phyloP scores from a whole-genome alignment of 176 grass and related monocot species.

The Zea luxurians region DNA sequence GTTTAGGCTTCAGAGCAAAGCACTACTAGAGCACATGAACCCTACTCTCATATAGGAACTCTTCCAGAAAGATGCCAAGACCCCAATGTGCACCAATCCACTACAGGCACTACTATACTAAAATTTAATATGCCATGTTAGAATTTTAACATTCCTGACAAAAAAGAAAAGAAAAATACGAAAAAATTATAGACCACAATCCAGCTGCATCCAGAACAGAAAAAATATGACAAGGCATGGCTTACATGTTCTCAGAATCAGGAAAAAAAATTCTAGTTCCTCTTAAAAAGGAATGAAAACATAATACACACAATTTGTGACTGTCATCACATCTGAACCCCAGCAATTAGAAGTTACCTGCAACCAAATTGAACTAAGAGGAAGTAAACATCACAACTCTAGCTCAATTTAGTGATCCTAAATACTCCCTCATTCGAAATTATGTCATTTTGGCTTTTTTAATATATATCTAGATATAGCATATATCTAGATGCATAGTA shows the following conservation, averaged over 20 bases:
- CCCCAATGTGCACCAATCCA: neutral
- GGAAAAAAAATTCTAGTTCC: neutral
- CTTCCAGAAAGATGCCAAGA: constrained; percentile 3
- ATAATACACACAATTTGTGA: neutral
- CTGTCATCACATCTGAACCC: neutral
- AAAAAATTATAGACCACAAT: neutral
- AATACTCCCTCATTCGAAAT: neutral
- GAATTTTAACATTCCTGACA: neutral
- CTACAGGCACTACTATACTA: neutral
- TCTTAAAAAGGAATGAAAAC: neutral
- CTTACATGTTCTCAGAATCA: constrained; percentile 11
- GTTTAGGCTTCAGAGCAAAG: constrained; percentile 7
- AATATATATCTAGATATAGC: neutral
- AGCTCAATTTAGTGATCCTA: neutral
- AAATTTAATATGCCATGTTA: neutral
- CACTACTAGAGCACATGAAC: neutral
- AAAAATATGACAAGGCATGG: neutral
- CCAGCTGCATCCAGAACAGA: neutral
- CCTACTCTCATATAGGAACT: constrained; percentile 21
- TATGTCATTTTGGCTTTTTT: neutral
- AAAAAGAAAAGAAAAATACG: neutral
- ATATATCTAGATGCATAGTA: neutral
- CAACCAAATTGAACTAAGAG: constrained; percentile 27
- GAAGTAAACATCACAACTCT: neutral
- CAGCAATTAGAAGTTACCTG: neutral